Evolutionary conservation across 2,329 filamentous ascomycete genomes (phyloP).

Genomic region (Ascochyta viciae-villosae): DNA sequence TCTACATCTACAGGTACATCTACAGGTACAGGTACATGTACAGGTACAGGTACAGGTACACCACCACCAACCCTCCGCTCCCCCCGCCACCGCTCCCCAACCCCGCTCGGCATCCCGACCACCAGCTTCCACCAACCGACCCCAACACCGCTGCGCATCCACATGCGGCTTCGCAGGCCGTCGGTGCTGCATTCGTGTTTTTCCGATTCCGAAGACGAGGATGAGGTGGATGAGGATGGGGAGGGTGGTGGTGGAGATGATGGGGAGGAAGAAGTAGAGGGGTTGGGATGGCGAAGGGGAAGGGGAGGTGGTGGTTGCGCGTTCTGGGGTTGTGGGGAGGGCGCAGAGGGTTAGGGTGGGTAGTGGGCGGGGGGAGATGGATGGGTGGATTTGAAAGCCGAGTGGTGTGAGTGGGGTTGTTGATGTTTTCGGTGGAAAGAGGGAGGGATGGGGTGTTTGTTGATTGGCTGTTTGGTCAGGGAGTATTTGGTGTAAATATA

Average conservation of each 20-base stretch:
- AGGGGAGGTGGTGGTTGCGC: background rate
- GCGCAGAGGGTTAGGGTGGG: conserved; percentile 2
- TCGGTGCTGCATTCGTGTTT: conserved; percentile 18
- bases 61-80: conserved; percentile 8
- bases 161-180: background rate
- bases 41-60: background rate
- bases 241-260: too few species aligned
- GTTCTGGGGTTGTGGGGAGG: background rate
- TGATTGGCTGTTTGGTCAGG: background rate
- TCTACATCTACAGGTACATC: background rate
- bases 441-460: background rate
- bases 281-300: too few species aligned
- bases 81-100: conserved; percentile 16
- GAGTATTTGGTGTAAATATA: too few species aligned
- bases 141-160: background rate
- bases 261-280: too few species aligned
- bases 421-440: background rate
- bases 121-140: background rate
- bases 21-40: too few species aligned
- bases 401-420: too few species aligned
- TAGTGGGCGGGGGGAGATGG: background rate
- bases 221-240: background rate
- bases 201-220: conserved; percentile 12
- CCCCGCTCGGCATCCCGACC: conserved; percentile 20
- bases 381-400: background rate